Base-by-base conservation (phyloP, 305 asterid species). In the Striga hermonthica region DNA sequence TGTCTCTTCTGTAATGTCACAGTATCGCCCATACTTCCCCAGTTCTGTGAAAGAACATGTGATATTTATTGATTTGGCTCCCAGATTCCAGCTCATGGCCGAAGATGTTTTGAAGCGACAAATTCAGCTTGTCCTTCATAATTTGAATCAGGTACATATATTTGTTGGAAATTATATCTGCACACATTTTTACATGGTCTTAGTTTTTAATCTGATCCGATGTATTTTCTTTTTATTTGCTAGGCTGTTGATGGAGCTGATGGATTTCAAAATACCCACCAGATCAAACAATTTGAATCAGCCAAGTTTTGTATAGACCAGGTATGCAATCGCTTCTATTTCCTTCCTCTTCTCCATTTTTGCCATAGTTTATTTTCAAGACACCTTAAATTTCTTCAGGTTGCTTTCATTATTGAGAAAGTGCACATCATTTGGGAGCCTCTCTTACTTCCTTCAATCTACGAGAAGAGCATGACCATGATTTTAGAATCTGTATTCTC, bases 261-360 rank as follows among this genome's bases (percentile, higher is more conserved):
- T 73, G 97, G 98, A 63, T 92, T 90, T 73, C 95, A 84, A 67
- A 87, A 92, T 75, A 87, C 95, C 67, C 97, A 92, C 84, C 90
- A 81, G 65, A 70, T 70, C 9, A 90, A 86, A 72, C 83, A 93
- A 60, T 93, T 82, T 14, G 96, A 90, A 76, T 84, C 95, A 75
- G 91, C 98, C 75, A 93, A 86, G 76, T 88, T 90, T 77, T 83
- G 84, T 63, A 86, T 93, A 5, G 97, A 90, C 74, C 97, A 88
- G 95, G 97, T 87, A 80, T 61, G 41, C 9, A 5, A 9, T 68
- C 62, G 43, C 16, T 64, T 54, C 28, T 43, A 43, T 62, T 57
- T 47, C 61, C 45, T 60, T 35, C 65, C 64, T 60, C 53, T 52
- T 57, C 63, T 61, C 54, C 55, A 44, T 72, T 37, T 12, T 10